Evolutionary conservation across 257 asterid species (phyloP).

Genomic region (Nicotiana otophora): DNA sequence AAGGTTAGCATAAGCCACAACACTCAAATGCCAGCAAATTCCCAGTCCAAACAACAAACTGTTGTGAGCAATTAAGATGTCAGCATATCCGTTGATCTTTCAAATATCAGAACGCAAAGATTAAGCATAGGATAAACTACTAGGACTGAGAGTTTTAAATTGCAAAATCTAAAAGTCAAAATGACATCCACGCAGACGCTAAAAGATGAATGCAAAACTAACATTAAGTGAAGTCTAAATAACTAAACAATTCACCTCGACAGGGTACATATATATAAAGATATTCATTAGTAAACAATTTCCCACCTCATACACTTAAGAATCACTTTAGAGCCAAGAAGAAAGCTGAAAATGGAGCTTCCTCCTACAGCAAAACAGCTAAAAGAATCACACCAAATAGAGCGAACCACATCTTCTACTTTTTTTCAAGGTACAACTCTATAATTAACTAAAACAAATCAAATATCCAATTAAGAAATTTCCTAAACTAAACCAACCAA

Average conservation of each 20-base stretch:
- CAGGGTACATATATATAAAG: background rate
- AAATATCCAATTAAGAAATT: background rate
- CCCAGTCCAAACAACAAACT: background rate
- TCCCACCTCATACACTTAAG: background rate
- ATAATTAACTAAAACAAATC: background rate
- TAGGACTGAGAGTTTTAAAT: background rate
- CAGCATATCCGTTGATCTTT: background rate
- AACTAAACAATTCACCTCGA: too few species aligned
- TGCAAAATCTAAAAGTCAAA: background rate
- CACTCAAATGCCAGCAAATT: background rate
- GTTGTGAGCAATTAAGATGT: background rate
- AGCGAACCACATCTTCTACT: background rate
- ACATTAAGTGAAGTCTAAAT: too few species aligned
- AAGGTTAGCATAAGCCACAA: background rate
- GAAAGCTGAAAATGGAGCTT: background rate
- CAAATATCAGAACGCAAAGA: background rate
- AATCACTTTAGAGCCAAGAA: background rate
- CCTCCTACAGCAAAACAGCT: background rate
- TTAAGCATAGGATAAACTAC: background rate
- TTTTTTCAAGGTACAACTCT: background rate
- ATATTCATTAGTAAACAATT: background rate
- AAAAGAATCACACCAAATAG: background rate
- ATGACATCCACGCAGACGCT: background rate
- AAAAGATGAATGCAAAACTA: too few species aligned
- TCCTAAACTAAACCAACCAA: slow-evolving; percentile 3